phyloP scores from a whole-genome alignment of 495 filamentous ascomycete genomes.

The Tuber umbilicatum region DNA sequence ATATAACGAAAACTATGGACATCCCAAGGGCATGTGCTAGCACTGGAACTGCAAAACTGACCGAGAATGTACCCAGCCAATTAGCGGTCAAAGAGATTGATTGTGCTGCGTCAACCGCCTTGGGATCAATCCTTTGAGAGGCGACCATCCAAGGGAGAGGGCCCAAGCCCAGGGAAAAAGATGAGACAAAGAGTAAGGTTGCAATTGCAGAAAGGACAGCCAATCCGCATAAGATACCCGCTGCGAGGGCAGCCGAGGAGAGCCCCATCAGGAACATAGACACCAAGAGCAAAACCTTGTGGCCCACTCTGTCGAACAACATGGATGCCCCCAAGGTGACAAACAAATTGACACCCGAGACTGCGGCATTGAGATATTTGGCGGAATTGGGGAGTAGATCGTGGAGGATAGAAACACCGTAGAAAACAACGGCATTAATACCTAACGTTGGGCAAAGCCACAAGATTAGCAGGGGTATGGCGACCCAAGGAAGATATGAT shows the following conservation, averaged over 20 bases:
- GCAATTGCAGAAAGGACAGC: slow-evolving; percentile 70
- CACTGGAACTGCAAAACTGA: slow-evolving; percentile 44
- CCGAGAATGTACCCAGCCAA: slow-evolving; percentile 83
- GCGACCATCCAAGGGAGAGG: slow-evolving; percentile 92
- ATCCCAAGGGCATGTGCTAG: slow-evolving; percentile 22
- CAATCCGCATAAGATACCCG: slow-evolving; percentile 63
- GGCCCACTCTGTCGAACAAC: slow-evolving; percentile 75
- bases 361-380: slow-evolving; percentile 70
- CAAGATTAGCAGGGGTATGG: neutral
- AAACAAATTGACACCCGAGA: slow-evolving; percentile 80
- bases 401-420: slow-evolving; percentile 79
- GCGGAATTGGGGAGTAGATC: slow-evolving; percentile 69
- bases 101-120: slow-evolving; percentile 84
- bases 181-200: slow-evolving; percentile 74
- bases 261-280: slow-evolving; percentile 77
- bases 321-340: slow-evolving; percentile 73
- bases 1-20: slow-evolving; percentile 10
- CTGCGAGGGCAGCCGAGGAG: slow-evolving; percentile 63
- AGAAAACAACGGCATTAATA: slow-evolving; percentile 97
- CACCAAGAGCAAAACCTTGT: slow-evolving; percentile 70
- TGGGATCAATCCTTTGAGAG: slow-evolving; percentile 76
- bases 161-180: slow-evolving; percentile 85
- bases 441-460: slow-evolving; percentile 39
- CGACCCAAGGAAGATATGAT: no score
- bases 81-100: slow-evolving; percentile 76